A percentile compares a stretch with the other conserved stretches of the same genome.
Conservation (phyloP, 1,139 yeast genomes). For the Waltiozyma solani region DNA sequence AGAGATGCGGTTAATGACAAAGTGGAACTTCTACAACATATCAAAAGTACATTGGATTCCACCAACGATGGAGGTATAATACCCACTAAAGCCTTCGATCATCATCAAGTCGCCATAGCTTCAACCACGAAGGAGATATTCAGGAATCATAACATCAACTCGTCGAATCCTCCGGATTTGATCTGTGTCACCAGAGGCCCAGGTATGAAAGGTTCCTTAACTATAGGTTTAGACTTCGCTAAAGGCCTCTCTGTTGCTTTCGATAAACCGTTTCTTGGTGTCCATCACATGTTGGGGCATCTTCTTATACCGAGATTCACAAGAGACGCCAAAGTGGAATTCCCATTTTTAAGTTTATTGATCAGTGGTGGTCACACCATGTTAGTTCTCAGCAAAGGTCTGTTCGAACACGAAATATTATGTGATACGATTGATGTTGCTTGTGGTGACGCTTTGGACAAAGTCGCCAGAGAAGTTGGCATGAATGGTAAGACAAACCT, state of each 20-base stretch:
- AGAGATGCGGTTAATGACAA: constrained; percentile 23
- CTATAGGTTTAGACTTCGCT: constrained; percentile 76
- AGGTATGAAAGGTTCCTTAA: constrained; percentile 87
- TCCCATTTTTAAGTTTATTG: constrained; percentile 72
- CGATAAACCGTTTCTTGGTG: constrained; percentile 73
- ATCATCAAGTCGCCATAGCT: constrained; percentile 57
- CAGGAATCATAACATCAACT: constrained; percentile 17
- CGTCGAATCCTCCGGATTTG: constrained; percentile 47
- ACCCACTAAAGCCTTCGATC: constrained; percentile 77
- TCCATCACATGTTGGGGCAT: constrained; percentile 96
- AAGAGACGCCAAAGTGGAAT: constrained; percentile 36
- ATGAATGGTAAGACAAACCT: constrained; percentile 64
- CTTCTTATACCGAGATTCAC: constrained; percentile 56
- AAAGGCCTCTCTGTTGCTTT: constrained; percentile 79
- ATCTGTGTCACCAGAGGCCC: constrained; percentile 94
- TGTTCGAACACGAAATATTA: constrained; percentile 60
- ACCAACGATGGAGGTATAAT: constrained; percentile 70
- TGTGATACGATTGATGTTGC: constrained; percentile 82
- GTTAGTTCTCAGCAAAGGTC: constrained; percentile 56
- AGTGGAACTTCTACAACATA: constrained; percentile 49
- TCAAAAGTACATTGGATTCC: constrained; percentile 60
- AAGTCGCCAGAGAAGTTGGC: constrained; percentile 83
- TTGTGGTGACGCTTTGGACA: constrained; percentile 88
- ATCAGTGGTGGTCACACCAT: constrained; percentile 96
- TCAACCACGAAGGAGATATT: constrained; percentile 31